Conservation (phyloP, 1,284 basidiomycete species). For the Tilletia walkeri region DNA sequence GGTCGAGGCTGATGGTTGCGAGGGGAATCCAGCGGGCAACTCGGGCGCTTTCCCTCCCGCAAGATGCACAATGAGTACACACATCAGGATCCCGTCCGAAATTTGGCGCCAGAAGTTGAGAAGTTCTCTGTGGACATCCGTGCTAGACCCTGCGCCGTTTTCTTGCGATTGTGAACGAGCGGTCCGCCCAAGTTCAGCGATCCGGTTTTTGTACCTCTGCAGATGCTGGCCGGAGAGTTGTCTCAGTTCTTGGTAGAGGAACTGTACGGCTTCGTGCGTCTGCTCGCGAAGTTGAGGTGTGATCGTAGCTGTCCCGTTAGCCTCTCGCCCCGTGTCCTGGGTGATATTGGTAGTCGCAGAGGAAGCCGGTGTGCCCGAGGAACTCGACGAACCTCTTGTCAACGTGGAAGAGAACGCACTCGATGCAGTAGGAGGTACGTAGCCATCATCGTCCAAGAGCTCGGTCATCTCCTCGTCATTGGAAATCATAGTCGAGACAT, state of each 20-base stretch:
- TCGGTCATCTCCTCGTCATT: constrained; percentile 11
- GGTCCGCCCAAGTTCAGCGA: constrained; percentile 26
- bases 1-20: background rate
- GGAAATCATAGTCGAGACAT: background rate
- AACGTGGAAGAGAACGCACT: background rate
- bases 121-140: constrained; percentile 18
- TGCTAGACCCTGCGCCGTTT: constrained; percentile 20
- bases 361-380: background rate
- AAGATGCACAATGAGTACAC: constrained; percentile 36
- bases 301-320: no score
- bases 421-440: background rate
- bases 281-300: background rate
- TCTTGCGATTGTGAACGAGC: constrained; percentile 25
- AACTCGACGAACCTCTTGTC: background rate
- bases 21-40: constrained; percentile 20
- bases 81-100: constrained; percentile 43
- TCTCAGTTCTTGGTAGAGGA: constrained; percentile 33
- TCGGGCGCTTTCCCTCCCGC: constrained; percentile 14
- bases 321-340: no score
- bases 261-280: constrained; percentile 28
- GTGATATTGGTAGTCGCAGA: background rate
- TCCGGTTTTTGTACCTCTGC: constrained; percentile 27
- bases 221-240: constrained; percentile 24
- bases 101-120: constrained; percentile 38
- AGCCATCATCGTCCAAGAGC: background rate